Conservation (phyloP, 768 basidiomycete species). For the Lentinula detonsa region DNA sequence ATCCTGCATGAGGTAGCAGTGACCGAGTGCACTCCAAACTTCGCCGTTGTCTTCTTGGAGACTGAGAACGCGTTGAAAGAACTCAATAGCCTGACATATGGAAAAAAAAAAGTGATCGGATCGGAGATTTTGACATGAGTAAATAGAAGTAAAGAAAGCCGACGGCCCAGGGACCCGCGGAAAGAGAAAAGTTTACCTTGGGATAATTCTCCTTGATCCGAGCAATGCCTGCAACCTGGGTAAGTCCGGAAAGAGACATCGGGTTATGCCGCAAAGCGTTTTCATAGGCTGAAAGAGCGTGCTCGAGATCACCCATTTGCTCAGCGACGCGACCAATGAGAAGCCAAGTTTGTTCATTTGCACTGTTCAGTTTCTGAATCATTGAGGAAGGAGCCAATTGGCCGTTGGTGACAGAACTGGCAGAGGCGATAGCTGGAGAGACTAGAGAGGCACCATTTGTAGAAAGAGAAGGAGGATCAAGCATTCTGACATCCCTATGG, state of each 20-base stretch:
- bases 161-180: conserved; percentile 15
- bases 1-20: conserved; percentile 99
- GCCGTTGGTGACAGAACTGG: conserved; percentile 12
- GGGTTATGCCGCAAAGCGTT: conserved; percentile 94
- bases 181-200: conserved; percentile 57
- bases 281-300: conserved; percentile 91
- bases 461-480: conserved; percentile 42
- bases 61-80: conserved; percentile 87
- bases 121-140: conserved; percentile 16
- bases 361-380: conserved; percentile 72
- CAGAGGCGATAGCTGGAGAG: neutral
- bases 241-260: conserved; percentile 82
- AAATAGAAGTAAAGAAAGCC: conserved; percentile 24
- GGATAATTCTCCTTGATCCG: conserved; percentile 97
- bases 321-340: conserved; percentile 95
- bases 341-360: conserved; percentile 95
- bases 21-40: conserved; percentile 96
- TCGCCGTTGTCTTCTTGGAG: conserved; percentile 96
- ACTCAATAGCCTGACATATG: conserved; percentile 79
- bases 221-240: conserved; percentile 92
- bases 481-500: conserved; percentile 62
- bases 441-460: conserved; percentile 17
- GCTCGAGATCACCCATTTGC: conserved; percentile 91
- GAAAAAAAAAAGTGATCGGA: conserved; percentile 19
- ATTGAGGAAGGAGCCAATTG: conserved; percentile 33